Base-by-base conservation (phyloP, 2,329 filamentous ascomycete genomes). In the Aspergillus sp. region DNA sequence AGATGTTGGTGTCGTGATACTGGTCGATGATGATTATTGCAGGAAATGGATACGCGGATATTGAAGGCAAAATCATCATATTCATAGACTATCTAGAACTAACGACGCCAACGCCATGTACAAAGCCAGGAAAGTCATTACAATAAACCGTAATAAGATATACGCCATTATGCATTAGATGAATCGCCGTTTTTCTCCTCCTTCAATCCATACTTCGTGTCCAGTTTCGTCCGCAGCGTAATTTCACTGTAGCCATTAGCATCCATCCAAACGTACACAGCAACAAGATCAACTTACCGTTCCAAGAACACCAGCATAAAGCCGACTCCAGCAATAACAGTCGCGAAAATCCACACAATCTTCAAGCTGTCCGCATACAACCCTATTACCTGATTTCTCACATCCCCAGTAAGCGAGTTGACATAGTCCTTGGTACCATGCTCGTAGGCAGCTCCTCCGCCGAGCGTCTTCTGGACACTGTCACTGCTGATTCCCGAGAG, bases 271-370 rank as follows among this genome's bases (percentile, higher is more conserved):
- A 36, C 5, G 1, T 36, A 15, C 32, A 13, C 11, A 13, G 10
- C 32, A 5, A 36, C 32, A 36, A 36, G 32, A 36, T 3, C 2
- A 13, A 36, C 32, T 36, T 36, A 36, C 32, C 32, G 32, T 55
- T 77, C 74, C 1, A 71, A 63, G 27, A 76, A 73, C 1, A 68
- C 71, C 8, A 77, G 39, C 5, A 73, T 30, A n/a, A 80, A 74
- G 1, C 70, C 72, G 3, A 77, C 27, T 0, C 59, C 71, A 0
- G 71, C 67, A 17, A 80, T 66, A 0, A 70, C 65, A 0, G 77
- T 67, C 8, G 73, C 72, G 1, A 79, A 66, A 3, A 75, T 63
- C 75, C 78, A 81, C 2, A 78, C 72, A 15, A 64, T 62, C 50
- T 67, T 71, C 38, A 81, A 62, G 1, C 73, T 69, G 32, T 72